Percentiles rank a stretch among this genome's conserved stretches.
Evolutionary conservation across 305 asterid species (phyloP).

Genomic region (Petunia hybrid): DNA sequence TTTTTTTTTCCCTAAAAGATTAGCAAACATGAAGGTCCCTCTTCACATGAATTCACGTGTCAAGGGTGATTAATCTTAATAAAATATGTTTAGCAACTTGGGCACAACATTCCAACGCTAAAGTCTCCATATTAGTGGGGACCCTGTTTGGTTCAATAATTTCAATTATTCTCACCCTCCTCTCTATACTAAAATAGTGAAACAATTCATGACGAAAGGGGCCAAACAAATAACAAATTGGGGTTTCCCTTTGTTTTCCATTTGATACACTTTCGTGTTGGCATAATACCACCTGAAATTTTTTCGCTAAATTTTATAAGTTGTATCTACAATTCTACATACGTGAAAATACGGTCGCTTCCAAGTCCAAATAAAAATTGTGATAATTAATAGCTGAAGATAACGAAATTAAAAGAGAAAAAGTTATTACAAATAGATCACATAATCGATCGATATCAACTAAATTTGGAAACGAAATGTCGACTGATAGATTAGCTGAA

Average conservation of each 20-base stretch:
- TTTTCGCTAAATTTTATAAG: neutral
- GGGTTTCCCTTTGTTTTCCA: slow-evolving; percentile 43
- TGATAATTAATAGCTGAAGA: neutral
- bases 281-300: slow-evolving; percentile 35
- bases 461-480: neutral
- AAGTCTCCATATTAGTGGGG: slow-evolving; percentile 48
- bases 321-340: neutral
- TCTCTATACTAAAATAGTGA: slow-evolving; percentile 10
- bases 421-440: neutral
- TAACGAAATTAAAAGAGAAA: neutral
- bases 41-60: slow-evolving; percentile 76
- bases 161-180: slow-evolving; percentile 29
- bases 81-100: slow-evolving; percentile 39
- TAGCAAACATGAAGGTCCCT: slow-evolving; percentile 59
- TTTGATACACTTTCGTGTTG: slow-evolving; percentile 38
- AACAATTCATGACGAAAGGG: neutral
- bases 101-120: slow-evolving; percentile 42
- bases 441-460: neutral
- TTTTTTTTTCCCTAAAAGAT: neutral
- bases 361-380: neutral
- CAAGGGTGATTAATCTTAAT: slow-evolving; percentile 36
- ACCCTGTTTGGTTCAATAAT: slow-evolving; percentile 51
- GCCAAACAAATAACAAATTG: slow-evolving; percentile 39
- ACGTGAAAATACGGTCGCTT: neutral
- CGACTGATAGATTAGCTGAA: neutral